Base-by-base conservation (phyloP, 805 yeast species). In the Lipomyces mesembrius region DNA sequence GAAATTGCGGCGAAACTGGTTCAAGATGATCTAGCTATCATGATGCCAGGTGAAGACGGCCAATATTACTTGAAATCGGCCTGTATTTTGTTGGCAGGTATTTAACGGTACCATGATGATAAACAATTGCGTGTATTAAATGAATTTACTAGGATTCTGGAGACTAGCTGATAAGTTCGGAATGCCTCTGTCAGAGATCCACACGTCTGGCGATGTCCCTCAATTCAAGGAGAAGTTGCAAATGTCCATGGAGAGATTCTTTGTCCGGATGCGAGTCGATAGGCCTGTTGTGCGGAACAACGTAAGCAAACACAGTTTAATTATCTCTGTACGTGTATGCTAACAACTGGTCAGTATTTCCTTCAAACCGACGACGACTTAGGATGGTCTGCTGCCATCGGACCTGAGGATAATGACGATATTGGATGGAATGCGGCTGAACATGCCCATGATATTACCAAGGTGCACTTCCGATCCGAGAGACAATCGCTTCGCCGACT, bases 171-270 rank as follows among this genome's bases (percentile, higher is more conserved):
- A 88, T 73, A 88, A 88, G 75, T 74, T 83, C 39, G 82, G 85
- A 63, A 76, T 83, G 77, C 86, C 89, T 20, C 76, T 88, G 56
- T 78, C 83, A 52, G 82, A 80, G 29, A 87, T 88, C 68, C 92
- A 88, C 74, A 85, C 88, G 9, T 78, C 84, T 56, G 91, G 90
- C 34, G 88, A 86, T 71, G 91, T 88, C 51, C 91, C 91, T 12
- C 85, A 87, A 73, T 88, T 83, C 73, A 80, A 84, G 62, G 84
- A 83, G 51, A 84, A 87, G 72, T 81, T 88, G 72, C 82, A 85
- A 74, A 76, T 77, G 43, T 88, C 89, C 3, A 88, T 88, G 91
- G 88, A 87, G 69, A 85, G 86, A 72, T 87, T 87, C 75, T 88
- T 88, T 74, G 77, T 80, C 43, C 79, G 90, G 67, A 78, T 84